Percentiles rank a stretch among this genome's conserved stretches.
Evolutionary conservation across 345 rosid genomes (phyloP).

Genomic region (Cochlearia excelsa): DNA sequence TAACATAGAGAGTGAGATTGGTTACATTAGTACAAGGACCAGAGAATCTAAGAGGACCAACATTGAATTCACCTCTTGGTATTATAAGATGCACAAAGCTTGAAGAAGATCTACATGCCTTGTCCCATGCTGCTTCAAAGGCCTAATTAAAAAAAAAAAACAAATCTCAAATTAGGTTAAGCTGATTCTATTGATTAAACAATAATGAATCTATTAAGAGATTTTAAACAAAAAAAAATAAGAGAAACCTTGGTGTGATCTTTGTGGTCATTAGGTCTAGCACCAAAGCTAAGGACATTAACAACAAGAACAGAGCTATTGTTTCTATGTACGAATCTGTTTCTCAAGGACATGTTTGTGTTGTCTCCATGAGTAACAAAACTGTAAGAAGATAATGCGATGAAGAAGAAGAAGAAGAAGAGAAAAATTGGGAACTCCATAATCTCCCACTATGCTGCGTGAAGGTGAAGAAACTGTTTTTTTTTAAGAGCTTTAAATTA

Average conservation of each 20-base stretch:
- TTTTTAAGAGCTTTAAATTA: constrained; percentile 17
- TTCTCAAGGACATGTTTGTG: constrained; percentile 5
- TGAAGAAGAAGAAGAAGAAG: constrained; percentile 13
- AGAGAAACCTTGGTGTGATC: constrained; percentile 35
- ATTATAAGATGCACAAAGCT: constrained; percentile 37
- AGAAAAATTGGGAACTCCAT: constrained; percentile 14
- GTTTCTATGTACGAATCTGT: too few species aligned
- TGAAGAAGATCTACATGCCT: constrained; percentile 47
- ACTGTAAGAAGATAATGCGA: constrained; percentile 12
- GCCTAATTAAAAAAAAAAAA: too few species aligned
- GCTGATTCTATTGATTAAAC: constrained; percentile 11
- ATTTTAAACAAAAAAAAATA: not conserved
- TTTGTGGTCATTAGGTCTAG: constrained; percentile 35
- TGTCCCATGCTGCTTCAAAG: constrained; percentile 54
- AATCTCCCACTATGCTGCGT: constrained; percentile 17
- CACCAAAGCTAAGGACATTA: constrained; percentile 38
- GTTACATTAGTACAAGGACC: constrained; percentile 56
- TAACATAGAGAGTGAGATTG: constrained; percentile 25
- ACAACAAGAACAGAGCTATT: constrained; percentile 28
- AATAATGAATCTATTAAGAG: not conserved
- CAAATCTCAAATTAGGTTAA: constrained; percentile 14
- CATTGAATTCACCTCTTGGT: constrained; percentile 41
- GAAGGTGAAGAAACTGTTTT: constrained; percentile 25
- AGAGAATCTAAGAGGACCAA: constrained; percentile 28
- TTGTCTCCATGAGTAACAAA: constrained; percentile 14